Conservation (phyloP, 1,139 yeast species). For the Protomyces inundatus region DNA sequence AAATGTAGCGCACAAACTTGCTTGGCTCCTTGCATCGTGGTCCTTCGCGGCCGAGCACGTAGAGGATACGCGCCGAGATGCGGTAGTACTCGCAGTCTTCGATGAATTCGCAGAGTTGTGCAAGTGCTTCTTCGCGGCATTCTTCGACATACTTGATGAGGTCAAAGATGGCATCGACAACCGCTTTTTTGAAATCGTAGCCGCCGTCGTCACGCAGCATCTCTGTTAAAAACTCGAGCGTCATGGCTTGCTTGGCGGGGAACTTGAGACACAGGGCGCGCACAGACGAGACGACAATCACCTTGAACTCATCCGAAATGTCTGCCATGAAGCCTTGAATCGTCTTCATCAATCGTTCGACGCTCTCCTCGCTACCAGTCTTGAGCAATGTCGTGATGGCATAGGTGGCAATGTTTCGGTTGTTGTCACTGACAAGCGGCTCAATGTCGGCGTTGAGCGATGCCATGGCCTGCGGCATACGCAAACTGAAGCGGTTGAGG, state of each 20-base stretch:
- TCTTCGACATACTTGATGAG: constrained; percentile 81
- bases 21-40: constrained; percentile 84
- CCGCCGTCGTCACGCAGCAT: constrained; percentile 90
- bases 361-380: constrained; percentile 88
- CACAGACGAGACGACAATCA: constrained; percentile 90
- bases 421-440: constrained; percentile 75
- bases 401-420: constrained; percentile 94
- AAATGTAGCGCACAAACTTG: constrained; percentile 87
- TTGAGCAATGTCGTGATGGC: constrained; percentile 93
- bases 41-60: constrained; percentile 89
- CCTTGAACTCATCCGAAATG: constrained; percentile 90
- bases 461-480: constrained; percentile 70
- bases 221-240: constrained; percentile 76
- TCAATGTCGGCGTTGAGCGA: constrained; percentile 79
- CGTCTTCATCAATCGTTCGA: constrained; percentile 80
- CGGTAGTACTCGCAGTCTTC: constrained; percentile 98
- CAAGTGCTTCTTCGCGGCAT: constrained; percentile 76
- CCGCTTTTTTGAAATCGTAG: constrained; percentile 66
- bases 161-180: constrained; percentile 88
- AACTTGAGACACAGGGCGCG: constrained; percentile 87
- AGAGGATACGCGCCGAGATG: constrained; percentile 82
- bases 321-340: constrained; percentile 88
- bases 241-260: constrained; percentile 80
- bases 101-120: constrained; percentile 88
- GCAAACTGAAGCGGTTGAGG: constrained; percentile 76